Base-by-base conservation (phyloP, 768 basidiomycete species). In the Amanita molliuscula region DNA sequence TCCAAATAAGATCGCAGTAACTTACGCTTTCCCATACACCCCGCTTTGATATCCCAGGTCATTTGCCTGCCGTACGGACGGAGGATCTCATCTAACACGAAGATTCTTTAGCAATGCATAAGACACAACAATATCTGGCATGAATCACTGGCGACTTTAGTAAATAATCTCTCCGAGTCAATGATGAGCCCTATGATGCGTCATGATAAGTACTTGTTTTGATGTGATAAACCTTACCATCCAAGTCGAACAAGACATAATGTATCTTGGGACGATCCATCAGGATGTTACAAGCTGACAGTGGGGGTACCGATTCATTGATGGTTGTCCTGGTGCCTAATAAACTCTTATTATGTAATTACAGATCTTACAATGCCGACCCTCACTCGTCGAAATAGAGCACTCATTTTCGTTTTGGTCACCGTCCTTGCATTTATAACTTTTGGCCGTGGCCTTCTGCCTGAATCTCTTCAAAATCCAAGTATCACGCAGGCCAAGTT, bases 21-120 rank as follows among this genome's bases (percentile, higher is more conserved):
- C 44, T 49, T 48, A 88, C 88, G 78, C 71, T 84, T 87, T 48
- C 89, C 89, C 89, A 91, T 92, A 51, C 85, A 77, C 0, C 83
- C 85, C n/a, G 85, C 81, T 60, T 91, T 90, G 51, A 91, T 88
- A 50, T 87, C 82, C 88, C 88, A 90, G 3, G 85, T 86, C 83
- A 92, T 87, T 54, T 77, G 66, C 53, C 79, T 81, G 23, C 86
- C 88, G 58, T 84, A 82, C 9, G 70, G 72, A 15, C 71, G 77
- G 16, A 94, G 77, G 45, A 90, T 82, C 23, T 78, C 73, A 67
- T 91, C 88, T 85, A 47, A 35, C 16, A 41, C 53, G 15, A 29
- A 6, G 13, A 1, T 47, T 3, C 20, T 43, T 33, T 46, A 35
- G 21, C 20, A 31, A 25, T 33, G 29, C 18, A 31, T n/a, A 6